Evolutionary conservation across 164 flowering plant species (phyloP), one percentile per base, ranked within the genome.

Genomic region (Chloranthus sessilifolius): DNA sequence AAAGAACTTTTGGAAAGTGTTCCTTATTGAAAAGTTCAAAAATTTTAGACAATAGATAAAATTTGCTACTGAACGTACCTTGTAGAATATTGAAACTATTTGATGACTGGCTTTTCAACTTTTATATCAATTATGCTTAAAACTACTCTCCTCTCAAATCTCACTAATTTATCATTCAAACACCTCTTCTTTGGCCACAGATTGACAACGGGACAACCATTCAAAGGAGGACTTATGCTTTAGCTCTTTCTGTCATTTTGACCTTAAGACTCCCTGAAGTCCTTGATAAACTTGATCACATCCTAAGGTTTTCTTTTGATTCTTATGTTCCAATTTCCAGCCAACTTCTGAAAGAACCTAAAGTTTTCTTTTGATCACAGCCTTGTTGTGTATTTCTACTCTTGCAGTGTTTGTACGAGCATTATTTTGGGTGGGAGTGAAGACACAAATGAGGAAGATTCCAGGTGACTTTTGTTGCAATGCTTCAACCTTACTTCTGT

Each of bases 231-330:
- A 69, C 72, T 28, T 58, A 69, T 72, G 94, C 82, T 35, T 70
- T 88, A 38, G 97, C 97, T 24, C 94, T 92, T 55, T 83, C 99
- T 19, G 73, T 85, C 37, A 76, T 81, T 63, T 53, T 92, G 67
- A 79, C 95, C 14, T 62, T 86, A 55, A 76, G 95, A 66, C 49
- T 83, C 62, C 94, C 95, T 68, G 85, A 86, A 77, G 82, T 88
- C 38, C 95, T 86, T 48, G 95, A 92, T 63, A 86, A 72, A 65
- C 83, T 92, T 53, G 99, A 92, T 78, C 91, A 74, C 54, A 92
- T 92, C 40, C 56, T 94, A 40, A 81, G 95, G 99, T 94, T 66
- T 38, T 38, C 30, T 1, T 17, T 49, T 12, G 29, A 20, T 19
- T 31, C 50, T 44, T 26, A 21, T 29, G 24, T 44, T 21, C 12